These are phyloP conservation scores for Talaromyces sp. DNA, from an alignment of 2,329 filamentous ascomycete genomes.

Conservation along the genomic window DNA sequence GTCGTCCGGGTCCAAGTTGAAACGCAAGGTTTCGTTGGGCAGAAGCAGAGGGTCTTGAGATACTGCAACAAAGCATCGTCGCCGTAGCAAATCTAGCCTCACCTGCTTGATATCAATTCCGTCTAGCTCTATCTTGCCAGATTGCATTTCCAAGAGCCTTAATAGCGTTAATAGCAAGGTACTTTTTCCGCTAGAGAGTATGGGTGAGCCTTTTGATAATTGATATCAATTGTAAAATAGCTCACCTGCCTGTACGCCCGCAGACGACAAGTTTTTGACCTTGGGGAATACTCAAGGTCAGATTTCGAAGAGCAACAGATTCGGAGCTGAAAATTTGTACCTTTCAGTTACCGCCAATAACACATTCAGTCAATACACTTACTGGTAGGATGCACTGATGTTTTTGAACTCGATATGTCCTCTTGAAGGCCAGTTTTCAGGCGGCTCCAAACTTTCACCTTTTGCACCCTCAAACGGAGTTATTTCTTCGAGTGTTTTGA, in stretches of 20 bases:
- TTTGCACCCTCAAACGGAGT: slow-evolving; percentile 40
- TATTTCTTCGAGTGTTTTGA: slow-evolving; percentile 47
- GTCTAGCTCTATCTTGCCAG: slow-evolving; percentile 2
- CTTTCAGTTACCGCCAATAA: neutral
- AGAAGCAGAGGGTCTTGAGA: slow-evolving; percentile 7
- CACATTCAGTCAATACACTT: neutral
- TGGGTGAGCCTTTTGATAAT: neutral
- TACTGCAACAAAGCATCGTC: slow-evolving; percentile 3
- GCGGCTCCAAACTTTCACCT: slow-evolving; percentile 33
- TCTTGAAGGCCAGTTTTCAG: slow-evolving; percentile 39
- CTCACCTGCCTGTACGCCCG: slow-evolving; percentile 9
- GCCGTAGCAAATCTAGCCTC: neutral
- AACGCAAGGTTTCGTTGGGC: slow-evolving; percentile 1
- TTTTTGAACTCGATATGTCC: slow-evolving; percentile 38
- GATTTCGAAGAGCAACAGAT: neutral
- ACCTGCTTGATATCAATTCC: slow-evolving; percentile 5
- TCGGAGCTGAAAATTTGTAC: neutral
- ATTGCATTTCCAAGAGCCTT: slow-evolving; percentile 2
- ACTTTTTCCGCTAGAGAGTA: slow-evolving; percentile 3
- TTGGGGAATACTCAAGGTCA: neutral
- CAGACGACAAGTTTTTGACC: slow-evolving; percentile 7
- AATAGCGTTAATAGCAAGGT: neutral
- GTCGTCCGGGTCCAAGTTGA: neutral
- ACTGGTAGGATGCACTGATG: slow-evolving; percentile 5
- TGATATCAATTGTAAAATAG: neutral